These are phyloP conservation scores for Epichloe sylvatica DNA, from an alignment of 2,329 filamentous ascomycete species.

Conservation along the genomic window DNA sequence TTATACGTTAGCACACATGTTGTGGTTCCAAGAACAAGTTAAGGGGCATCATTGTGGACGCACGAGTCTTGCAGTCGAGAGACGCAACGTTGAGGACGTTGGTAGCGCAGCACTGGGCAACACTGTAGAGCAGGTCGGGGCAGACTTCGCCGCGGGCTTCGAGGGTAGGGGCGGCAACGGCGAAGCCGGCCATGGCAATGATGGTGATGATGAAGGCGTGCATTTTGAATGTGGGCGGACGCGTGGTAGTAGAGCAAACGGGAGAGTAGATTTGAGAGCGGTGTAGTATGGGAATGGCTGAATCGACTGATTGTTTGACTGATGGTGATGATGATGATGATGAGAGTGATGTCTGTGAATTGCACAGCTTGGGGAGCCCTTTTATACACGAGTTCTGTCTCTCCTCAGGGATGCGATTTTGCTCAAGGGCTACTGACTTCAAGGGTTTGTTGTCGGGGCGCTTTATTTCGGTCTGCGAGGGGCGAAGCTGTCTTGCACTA, in stretches of 20 bases:
- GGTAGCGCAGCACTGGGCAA: slow-evolving; percentile 5
- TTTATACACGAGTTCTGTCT: too few relatives aligned
- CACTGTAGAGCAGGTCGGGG: slow-evolving; percentile 1
- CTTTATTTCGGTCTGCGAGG: not conserved
- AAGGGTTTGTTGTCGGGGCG: not conserved
- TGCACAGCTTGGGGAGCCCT: too few relatives aligned
- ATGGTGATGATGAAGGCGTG: slow-evolving; percentile 2
- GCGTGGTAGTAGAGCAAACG: not conserved
- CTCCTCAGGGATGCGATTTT: too few relatives aligned
- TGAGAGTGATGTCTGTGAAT: too few relatives aligned
- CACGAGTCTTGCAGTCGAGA: slow-evolving; percentile 6
- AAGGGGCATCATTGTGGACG: not conserved
- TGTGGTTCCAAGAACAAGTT: not conserved
- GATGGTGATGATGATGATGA: too few relatives aligned
- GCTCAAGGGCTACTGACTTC: too few relatives aligned
- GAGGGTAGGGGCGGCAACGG: slow-evolving; percentile 1
- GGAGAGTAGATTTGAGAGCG: not conserved
- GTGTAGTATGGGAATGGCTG: too few relatives aligned
- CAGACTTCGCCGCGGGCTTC: slow-evolving; percentile 1
- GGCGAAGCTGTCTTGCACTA: not conserved
- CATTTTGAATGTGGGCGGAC: slow-evolving; percentile 1
- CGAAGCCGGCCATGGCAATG: slow-evolving; percentile 1
- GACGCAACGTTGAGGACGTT: slow-evolving; percentile 3
- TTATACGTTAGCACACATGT: not conserved
- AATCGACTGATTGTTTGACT: too few relatives aligned